Base-by-base conservation (phyloP, 495 filamentous ascomycete species). In the Tuber calosporum region DNA sequence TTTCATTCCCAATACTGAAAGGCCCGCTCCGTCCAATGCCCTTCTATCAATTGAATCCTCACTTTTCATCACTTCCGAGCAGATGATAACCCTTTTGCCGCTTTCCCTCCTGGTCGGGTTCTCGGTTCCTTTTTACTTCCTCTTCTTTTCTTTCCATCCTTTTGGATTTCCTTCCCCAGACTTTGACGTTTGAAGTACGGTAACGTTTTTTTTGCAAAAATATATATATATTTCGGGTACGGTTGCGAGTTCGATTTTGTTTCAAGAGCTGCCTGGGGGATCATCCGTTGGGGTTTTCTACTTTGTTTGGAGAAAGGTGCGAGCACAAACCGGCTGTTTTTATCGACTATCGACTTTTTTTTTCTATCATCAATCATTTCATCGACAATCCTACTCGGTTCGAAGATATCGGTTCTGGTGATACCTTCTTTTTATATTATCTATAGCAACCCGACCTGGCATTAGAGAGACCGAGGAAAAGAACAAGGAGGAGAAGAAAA, bases 81-180 rank as follows among this genome's bases (percentile, higher is more conserved):
- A 78, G 76, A 78, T 78, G 77, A 78, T 78, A 78, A 48, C 70
- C 76, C 62, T 71, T 78, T 73, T 69, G 74, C 75, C 76, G 53
- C 40, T 68, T 69, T 73, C 48, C 69, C 67, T 38, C 67, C 70
- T 45, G 67, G 69, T 75, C 41, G 48, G n/a, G 58, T 72, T 75
- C 74, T 76, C 67, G 67, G 22, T 45, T 77, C 22, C 71, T 66
- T 62, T 68, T 70, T 67, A 58, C 72, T 78, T 76, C 69, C 36
- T 66, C 30, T 72, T 77, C 75, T 78, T 77, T 70, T 38, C 68
- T 69, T 76, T 70, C 71, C 70, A 71, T 70, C 73, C 77, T 68
- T 68, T 77, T 43, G 38, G 26, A 41, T 68, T 69, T 77, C 30
- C 34, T 26, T 75, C 69, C 70, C 53, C 34, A 62, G 53, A 34